Base-by-base conservation (phyloP, 331 rosid species). In the Phaseolus coccineus region DNA sequence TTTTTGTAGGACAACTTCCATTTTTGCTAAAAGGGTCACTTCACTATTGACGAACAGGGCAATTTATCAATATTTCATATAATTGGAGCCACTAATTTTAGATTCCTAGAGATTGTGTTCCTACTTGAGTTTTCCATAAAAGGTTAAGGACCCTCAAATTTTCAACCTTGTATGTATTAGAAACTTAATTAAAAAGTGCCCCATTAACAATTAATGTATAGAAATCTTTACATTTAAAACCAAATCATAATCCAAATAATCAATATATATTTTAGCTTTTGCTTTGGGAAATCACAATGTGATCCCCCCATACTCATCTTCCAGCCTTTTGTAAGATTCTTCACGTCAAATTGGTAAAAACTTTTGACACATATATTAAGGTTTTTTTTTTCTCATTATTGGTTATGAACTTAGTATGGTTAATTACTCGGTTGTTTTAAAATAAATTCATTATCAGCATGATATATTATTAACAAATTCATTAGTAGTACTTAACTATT, bases 161-260 rank as follows among this genome's bases (percentile, higher is more conserved):
- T 19, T 19, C 22, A 19, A 19, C 22, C 22, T 19, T 19, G 22
- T 19, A 19, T 19, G 22, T 19, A 47, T 39, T 6, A 39, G 64
- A 50, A 11, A 57, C 80, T 62, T 75, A 76, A 63, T 62, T 47
- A 76, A 62, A 62, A 76, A 74, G 69, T 27, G 57, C 27, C 28
- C 16, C 55, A 40, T 7, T 46, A 46, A 16, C 35, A 75, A 19
- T 19, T 19, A 19, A 19, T 19, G 22, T 19, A 19, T 19, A 19
- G 22, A 19, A 19, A 19, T 19, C 22, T 19, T 19, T 19, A 37
- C 30, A 65, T 31, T 51, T 27, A 51, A 51, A 40, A 66, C 12
- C 67, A 77, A 77, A 64, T 52, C 33, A 55, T 51, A 16, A 12
- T 50, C 11, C 55, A 22, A 44, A 14, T 44, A 35, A 77, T 52